These are phyloP conservation scores for Ramichloridium luteum DNA, from an alignment of 2,329 filamentous ascomycete species.

Conservation along the genomic window DNA sequence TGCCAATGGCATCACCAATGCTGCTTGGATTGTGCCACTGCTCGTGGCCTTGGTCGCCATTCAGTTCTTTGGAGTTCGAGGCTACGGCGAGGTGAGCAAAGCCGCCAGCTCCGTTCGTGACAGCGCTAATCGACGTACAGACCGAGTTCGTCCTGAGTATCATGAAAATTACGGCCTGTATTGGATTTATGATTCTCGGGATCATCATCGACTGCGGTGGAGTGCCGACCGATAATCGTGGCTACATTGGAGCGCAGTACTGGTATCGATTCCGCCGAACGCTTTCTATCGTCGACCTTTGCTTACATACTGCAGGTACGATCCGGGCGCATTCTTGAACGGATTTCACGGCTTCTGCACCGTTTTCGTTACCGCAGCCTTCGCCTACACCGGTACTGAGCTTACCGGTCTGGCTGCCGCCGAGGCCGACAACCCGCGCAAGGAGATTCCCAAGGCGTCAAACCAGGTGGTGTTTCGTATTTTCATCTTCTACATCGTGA, in stretches of 20 bases:
- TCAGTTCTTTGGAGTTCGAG: slow-evolving; percentile 24
- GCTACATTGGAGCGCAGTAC: slow-evolving; percentile 19
- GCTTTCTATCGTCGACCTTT: too few species aligned
- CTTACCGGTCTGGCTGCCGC: slow-evolving; percentile 40
- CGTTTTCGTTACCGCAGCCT: slow-evolving; percentile 29
- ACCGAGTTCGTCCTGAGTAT: slow-evolving; percentile 21
- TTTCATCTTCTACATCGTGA: slow-evolving; percentile 21
- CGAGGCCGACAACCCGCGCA: slow-evolving; percentile 38
- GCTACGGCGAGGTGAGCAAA: slow-evolving; percentile 22
- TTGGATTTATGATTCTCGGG: slow-evolving; percentile 53
- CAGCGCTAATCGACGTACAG: slow-evolving; percentile 3
- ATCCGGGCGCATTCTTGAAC: slow-evolving; percentile 9
- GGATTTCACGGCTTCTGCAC: slow-evolving; percentile 21
- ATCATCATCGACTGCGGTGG: slow-evolving; percentile 36
- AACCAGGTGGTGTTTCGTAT: slow-evolving; percentile 24
- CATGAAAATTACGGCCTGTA: slow-evolving; percentile 32
- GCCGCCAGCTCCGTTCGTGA: not conserved
- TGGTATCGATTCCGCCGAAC: slow-evolving; percentile 8
- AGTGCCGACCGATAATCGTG: slow-evolving; percentile 24
- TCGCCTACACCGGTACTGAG: slow-evolving; percentile 43
- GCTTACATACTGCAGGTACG: too few species aligned
- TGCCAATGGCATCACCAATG: slow-evolving; percentile 18
- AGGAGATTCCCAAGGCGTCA: slow-evolving; percentile 25
- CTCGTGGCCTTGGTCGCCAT: slow-evolving; percentile 20
- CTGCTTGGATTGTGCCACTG: slow-evolving; percentile 24